Evolutionary conservation across 106 monocot species (phyloP), one percentile per base, ranked within the genome.

Genomic region (Posidonia australis): DNA sequence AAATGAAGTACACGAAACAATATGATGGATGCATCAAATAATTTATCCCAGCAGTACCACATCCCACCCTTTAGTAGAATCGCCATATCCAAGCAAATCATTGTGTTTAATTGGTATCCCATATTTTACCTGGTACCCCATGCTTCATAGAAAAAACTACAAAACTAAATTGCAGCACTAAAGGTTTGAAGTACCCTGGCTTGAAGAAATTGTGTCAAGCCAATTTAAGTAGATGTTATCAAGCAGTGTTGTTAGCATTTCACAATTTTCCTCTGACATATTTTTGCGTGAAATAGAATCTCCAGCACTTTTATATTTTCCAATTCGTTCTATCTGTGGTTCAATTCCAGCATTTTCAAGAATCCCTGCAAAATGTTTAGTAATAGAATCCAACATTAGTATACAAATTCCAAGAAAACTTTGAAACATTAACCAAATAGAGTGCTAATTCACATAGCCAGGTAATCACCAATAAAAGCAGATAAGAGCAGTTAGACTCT

Each of bases 151-250:
- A 25, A 56, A 56, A 29, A 29, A 52, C 14, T 7, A 9, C 52
- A 52, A 23, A n/a, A 22, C 9, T 5, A 6, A 4, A 18, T 18
- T 17, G 22, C 5, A 27, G 24, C 22, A 56, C 1, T 9, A 1
- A 56, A 56, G 5, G 24, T 29, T 56, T 19, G 54, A 68, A 51
- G 25, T 46, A 93, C 92, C 92, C 81, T 49, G 89, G 59, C 68
- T 73, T 13, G 77, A 77, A 57, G 96, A 81, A 79, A 96, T 59
- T 70, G 78, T 82, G 42, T 87, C 82, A 42, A 90, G 58, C 96
- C 96, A 96, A 79, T 96, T 96, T 54, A 59, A 82, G 78, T 90
- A 87, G 32, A 81, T 82, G 70, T 87, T 87, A 77, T 96, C 90
- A 64, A 96, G 84, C 69, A 96, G 70, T 59, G 75, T 46, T 54